Base-by-base conservation (phyloP, 179 eudicot species). In the Camellia oleifera region DNA sequence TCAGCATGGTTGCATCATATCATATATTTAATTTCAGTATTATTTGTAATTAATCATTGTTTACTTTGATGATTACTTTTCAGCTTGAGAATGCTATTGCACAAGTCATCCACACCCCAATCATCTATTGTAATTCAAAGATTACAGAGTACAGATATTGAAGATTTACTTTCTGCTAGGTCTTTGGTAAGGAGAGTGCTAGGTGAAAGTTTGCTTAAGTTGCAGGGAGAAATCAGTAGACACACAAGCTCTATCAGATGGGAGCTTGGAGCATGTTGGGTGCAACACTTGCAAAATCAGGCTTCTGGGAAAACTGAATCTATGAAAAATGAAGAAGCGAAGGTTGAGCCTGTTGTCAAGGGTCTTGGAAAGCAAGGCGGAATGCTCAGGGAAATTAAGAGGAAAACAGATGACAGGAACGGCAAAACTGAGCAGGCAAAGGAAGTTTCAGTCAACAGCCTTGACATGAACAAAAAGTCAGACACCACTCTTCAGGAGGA, bases 261-360 rank as follows among this genome's bases (percentile, higher is more conserved):
- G 98, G 98, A 93, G 87, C 89, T 93, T 74, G 98, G 97, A 76
- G 94, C 98, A 58, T 93, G 98, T 78, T 93, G 97, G 98, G 94
- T 93, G 82, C 98, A 93, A 82, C 98, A 93, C 84, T 85, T 93
- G 83, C 98, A 93, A 88, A 93, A 85, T 84, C 91, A 85, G 64
- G 86, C 85, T 82, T 88, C 93, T n/a, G 92, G 85, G 48, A 93
- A 92, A 86, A 72, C 82, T 2, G 97, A 90, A 12, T 57, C 90
- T 40, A 88, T 91, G 78, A 93, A 92, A 79, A 66, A 78, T 50
- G 93, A 92, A 84, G 97, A 92, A 76, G 82, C 83, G 44, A 91
- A 93, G 87, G 83, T 85, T 78, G 97, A 93, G 86, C 92, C 94
- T 45, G 83, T 89, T 67, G 94, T 93, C 68, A 93, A 93, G 88